phyloP scores from a whole-genome alignment of 805 yeast species.

The Saccharomycopsis sp. region DNA sequence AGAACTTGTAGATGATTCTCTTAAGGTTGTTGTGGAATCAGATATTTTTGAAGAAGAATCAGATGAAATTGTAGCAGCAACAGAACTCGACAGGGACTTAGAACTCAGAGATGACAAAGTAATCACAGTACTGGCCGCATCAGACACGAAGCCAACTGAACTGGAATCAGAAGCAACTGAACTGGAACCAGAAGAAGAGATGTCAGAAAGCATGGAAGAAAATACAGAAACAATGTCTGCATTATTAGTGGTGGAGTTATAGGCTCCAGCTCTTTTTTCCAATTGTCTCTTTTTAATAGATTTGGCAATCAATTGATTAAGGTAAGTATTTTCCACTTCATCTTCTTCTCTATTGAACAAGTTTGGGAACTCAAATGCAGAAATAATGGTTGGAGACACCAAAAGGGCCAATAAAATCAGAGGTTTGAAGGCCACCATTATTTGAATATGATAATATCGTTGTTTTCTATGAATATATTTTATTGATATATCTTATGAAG shows the following conservation, averaged over 20 bases:
- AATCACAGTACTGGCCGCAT: too few species aligned
- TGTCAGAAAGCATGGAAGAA: not conserved
- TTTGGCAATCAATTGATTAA: constrained; percentile 13
- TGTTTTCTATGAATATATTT: too few species aligned
- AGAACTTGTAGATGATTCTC: too few species aligned
- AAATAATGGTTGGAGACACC: not conserved
- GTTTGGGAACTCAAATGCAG: constrained; percentile 5
- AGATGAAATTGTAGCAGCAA: too few species aligned
- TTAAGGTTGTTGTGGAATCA: too few species aligned
- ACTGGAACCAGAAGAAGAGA: not conserved
- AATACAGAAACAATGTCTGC: not conserved
- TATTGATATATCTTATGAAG: too few species aligned
- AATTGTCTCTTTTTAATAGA: constrained; percentile 13
- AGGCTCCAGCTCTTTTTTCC: constrained; percentile 5
- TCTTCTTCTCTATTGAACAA: constrained; percentile 4
- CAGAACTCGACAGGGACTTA: too few species aligned
- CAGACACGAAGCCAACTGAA: too few species aligned
- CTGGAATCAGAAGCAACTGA: not conserved
- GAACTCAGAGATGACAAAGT: too few species aligned
- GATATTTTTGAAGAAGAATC: too few species aligned
- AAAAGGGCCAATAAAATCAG: not conserved
- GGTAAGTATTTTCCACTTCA: constrained; percentile 12
- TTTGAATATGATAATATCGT: too few species aligned
- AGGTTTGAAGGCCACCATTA: not conserved
- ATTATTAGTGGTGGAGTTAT: not conserved